These are phyloP conservation scores for Verticillium alfalfae DNA, from an alignment of 2,329 filamentous ascomycete genomes.

Conservation along the genomic window DNA sequence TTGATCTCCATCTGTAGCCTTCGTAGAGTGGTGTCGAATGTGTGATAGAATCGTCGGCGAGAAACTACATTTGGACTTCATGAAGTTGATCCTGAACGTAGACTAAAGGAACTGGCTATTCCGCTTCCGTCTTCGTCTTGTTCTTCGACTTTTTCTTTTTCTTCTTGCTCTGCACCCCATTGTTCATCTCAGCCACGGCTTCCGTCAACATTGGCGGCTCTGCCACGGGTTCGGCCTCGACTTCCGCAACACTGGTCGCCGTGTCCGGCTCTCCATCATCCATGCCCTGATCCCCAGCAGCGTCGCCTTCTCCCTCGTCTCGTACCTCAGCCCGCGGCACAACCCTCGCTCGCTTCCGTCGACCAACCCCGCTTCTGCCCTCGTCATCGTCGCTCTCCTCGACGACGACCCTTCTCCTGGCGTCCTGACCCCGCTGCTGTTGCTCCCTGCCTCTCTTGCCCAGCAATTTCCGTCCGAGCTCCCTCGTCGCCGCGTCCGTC, in stretches of 20 bases:
- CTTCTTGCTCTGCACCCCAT: conserved; percentile 17
- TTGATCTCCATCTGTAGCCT: background rate
- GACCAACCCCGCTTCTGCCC: conserved; percentile 30
- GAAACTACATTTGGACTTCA: no score
- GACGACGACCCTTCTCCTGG: conserved; percentile 6
- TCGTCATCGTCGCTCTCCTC: conserved; percentile 25
- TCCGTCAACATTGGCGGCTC: background rate
- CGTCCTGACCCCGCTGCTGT: background rate
- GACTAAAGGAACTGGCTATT: no score
- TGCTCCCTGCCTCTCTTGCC: conserved; percentile 11
- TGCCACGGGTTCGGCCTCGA: background rate
- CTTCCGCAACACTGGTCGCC: conserved; percentile 1
- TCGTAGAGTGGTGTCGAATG: no score
- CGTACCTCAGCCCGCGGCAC: background rate
- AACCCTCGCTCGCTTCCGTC: conserved; percentile 24
- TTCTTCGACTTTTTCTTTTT: conserved; percentile 12
- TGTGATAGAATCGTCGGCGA: no score
- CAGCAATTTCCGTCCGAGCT: conserved; percentile 23
- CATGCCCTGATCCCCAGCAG: background rate
- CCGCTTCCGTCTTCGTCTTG: conserved; percentile 6
- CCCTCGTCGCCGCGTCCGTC: conserved; percentile 16
- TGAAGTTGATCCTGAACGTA: no score
- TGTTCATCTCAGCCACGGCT: background rate
- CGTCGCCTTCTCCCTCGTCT: background rate
- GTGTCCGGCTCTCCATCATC: background rate